These are phyloP conservation scores for Cladosporium sp. DNA, from an alignment of 2,329 filamentous ascomycete genomes.

Conservation along the genomic window DNA sequence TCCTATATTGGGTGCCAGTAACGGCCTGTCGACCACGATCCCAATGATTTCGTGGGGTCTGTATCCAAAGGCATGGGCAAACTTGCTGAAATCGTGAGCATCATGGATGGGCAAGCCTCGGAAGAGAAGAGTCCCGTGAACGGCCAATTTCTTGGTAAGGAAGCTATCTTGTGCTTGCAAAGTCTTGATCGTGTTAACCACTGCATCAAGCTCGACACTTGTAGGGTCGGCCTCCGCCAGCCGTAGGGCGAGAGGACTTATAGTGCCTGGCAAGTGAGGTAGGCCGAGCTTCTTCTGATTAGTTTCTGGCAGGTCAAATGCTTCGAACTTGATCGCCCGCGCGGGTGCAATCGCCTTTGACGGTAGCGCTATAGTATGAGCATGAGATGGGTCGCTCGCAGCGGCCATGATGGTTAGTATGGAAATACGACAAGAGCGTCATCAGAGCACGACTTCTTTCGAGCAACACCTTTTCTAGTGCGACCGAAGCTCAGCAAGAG, in stretches of 20 bases:
- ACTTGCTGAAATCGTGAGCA: constrained; percentile 43
- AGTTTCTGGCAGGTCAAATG: constrained; percentile 34
- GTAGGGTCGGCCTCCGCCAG: constrained; percentile 21
- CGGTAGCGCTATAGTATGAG: not conserved
- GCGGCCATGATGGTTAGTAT: not conserved
- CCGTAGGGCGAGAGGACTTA: constrained; percentile 36
- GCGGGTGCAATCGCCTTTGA: not conserved
- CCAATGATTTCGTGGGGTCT: constrained; percentile 47
- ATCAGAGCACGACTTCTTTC: too few species aligned
- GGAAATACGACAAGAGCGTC: too few species aligned
- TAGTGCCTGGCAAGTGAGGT: constrained; percentile 33
- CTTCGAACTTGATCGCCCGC: not conserved
- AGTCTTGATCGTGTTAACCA: constrained; percentile 33
- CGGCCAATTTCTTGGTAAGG: constrained; percentile 38
- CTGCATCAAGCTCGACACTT: constrained; percentile 28
- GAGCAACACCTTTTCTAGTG: too few species aligned
- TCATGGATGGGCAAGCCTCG: constrained; percentile 40
- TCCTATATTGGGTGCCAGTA: constrained; percentile 40
- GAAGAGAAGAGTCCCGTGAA: constrained; percentile 44
- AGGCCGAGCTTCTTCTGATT: constrained; percentile 37
- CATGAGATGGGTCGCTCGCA: not conserved
- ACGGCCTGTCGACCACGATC: constrained; percentile 43
- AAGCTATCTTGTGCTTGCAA: constrained; percentile 29
- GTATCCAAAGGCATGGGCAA: constrained; percentile 46
- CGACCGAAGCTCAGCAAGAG: too few species aligned